These are phyloP conservation scores for Neurospora pannonica DNA, from an alignment of 495 filamentous ascomycete species.

Conservation along the genomic window DNA sequence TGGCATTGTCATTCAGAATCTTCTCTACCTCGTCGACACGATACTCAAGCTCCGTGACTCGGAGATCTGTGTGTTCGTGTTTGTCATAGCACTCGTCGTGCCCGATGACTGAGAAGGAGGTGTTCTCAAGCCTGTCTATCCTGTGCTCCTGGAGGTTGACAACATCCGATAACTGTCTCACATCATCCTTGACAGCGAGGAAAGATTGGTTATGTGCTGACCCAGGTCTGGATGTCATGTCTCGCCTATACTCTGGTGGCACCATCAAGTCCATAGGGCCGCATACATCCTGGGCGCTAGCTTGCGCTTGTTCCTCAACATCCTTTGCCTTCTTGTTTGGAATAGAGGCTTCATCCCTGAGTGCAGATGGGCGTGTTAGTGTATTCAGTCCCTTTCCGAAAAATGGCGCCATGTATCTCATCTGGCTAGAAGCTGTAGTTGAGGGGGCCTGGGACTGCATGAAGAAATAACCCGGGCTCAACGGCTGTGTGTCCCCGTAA, in stretches of 20 bases:
- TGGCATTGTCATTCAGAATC: constrained; percentile 37
- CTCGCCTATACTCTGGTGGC: neutral
- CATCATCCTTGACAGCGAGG: constrained; percentile 10
- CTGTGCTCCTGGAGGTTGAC: constrained; percentile 45
- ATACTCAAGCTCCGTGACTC: constrained; percentile 53
- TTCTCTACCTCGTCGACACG: constrained; percentile 52
- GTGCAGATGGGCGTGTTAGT: constrained; percentile 28
- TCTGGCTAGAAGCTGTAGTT: constrained; percentile 34
- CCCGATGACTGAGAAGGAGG: constrained; percentile 45
- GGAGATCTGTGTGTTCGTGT: constrained; percentile 47
- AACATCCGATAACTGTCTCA: constrained; percentile 26
- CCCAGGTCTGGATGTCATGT: constrained; percentile 4
- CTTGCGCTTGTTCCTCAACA: constrained; percentile 11
- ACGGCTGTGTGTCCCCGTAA: constrained; percentile 26
- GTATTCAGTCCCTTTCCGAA: constrained; percentile 37
- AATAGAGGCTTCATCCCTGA: constrained; percentile 21
- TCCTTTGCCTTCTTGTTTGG: constrained; percentile 10
- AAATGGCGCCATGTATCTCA: constrained; percentile 39
- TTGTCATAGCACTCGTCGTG: constrained; percentile 51
- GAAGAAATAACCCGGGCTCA: constrained; percentile 44
- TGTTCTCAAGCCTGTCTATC: constrained; percentile 49
- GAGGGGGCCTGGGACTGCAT: constrained; percentile 37
- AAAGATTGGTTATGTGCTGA: constrained; percentile 5
- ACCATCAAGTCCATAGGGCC: neutral
- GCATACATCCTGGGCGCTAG: neutral